Conservation (phyloP, 1,284 basidiomycete genomes). For the Malassezia caprae region DNA sequence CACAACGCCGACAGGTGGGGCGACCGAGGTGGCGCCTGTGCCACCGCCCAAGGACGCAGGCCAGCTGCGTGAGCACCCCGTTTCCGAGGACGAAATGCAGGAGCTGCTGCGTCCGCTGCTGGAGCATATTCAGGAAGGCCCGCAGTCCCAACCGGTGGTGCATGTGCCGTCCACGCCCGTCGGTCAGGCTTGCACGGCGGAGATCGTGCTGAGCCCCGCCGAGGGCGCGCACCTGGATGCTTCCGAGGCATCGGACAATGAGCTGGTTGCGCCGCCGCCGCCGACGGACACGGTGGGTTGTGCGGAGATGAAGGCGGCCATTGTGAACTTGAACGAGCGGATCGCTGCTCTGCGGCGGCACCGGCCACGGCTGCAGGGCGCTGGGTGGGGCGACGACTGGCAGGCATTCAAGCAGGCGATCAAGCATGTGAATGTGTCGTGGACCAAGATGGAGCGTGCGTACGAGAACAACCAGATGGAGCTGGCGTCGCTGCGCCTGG, state of each 20-base stretch:
- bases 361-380: neutral
- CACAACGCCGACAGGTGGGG: neutral
- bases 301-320: slow-evolving; percentile 5
- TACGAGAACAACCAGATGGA: slow-evolving; percentile 18
- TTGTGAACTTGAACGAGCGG: slow-evolving; percentile 3
- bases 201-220: neutral
- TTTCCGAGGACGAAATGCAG: slow-evolving; percentile 16
- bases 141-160: slow-evolving; percentile 1
- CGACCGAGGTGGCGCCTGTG: neutral
- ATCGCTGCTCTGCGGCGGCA: slow-evolving; percentile 5
- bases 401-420: slow-evolving; percentile 12
- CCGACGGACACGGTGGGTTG: neutral
- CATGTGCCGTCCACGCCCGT: neutral
- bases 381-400: slow-evolving; percentile 10
- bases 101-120: slow-evolving; percentile 4
- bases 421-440: slow-evolving; percentile 10
- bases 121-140: slow-evolving; percentile 6
- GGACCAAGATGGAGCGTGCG: slow-evolving; percentile 13
- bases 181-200: neutral
- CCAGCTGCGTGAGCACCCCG: neutral
- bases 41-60: neutral
- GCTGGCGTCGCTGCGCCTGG: slow-evolving; percentile 12
- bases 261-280: neutral
- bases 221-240: neutral
- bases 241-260: neutral